Percentiles rank a stretch among this genome's conserved stretches.
These are phyloP conservation scores for Oidium heveae DNA, from an alignment of 2,329 filamentous ascomycete genomes.

Conservation along the genomic window DNA sequence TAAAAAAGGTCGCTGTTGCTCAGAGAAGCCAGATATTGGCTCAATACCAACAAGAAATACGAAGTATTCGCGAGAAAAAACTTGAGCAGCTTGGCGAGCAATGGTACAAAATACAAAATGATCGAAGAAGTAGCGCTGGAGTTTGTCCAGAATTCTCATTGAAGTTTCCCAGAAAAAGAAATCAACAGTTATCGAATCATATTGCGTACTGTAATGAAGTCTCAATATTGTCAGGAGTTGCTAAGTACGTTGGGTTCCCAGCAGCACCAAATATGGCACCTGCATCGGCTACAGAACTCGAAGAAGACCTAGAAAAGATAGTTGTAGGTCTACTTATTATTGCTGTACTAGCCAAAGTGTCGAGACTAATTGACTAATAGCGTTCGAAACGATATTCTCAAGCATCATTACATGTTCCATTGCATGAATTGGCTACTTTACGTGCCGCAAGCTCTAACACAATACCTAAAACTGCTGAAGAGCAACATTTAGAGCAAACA, in stretches of 20 bases:
- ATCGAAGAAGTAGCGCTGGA: slow-evolving; percentile 54
- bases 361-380: slow-evolving; percentile 7
- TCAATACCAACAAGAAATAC: slow-evolving; percentile 69
- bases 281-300: slow-evolving; percentile 46
- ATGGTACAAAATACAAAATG: slow-evolving; percentile 81
- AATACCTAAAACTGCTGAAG: slow-evolving; percentile 36
- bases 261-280: slow-evolving; percentile 67
- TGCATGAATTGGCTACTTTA: slow-evolving; percentile 14
- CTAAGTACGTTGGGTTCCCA: slow-evolving; percentile 89
- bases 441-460: slow-evolving; percentile 12
- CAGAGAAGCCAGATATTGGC: slow-evolving; percentile 68
- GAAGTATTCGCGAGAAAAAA: slow-evolving; percentile 57
- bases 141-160: slow-evolving; percentile 62
- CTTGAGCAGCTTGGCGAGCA: slow-evolving; percentile 64
- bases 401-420: slow-evolving; percentile 6
- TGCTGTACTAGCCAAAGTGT: background rate
- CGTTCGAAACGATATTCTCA: slow-evolving; percentile 10
- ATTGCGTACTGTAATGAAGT: slow-evolving; percentile 89
- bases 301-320: slow-evolving; percentile 75
- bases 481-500: slow-evolving; percentile 71
- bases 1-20: slow-evolving; percentile 52
- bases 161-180: slow-evolving; percentile 50
- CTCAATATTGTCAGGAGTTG: slow-evolving; percentile 67
- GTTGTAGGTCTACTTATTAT: slow-evolving; percentile 32
- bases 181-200: slow-evolving; percentile 61